Evolutionary conservation across 176 grass and related monocot genomes (phyloP).

Genomic region (Elymus sibiricus): DNA sequence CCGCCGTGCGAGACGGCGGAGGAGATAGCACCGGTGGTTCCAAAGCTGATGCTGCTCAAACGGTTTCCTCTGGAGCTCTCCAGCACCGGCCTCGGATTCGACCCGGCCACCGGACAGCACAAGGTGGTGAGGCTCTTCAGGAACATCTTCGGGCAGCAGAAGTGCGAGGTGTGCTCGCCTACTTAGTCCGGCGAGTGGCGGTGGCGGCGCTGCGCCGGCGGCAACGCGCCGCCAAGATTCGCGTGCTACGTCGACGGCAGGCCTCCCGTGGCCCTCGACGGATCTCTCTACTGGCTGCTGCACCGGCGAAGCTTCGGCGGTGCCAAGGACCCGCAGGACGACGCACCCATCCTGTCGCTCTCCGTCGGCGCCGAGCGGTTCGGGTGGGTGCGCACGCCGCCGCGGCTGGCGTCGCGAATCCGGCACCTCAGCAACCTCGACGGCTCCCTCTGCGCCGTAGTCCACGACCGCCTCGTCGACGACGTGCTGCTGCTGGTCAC

Average conservation of each 20-base stretch:
- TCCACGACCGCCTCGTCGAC: not conserved
- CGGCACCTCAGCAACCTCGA: not conserved
- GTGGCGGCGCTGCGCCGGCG: conserved; percentile 1
- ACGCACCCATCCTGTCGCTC: not conserved
- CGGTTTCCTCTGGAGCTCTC: not conserved
- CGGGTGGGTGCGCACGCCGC: not conserved
- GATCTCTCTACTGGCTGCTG: not conserved
- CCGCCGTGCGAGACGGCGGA: not conserved
- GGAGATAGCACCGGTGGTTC: accelerated
- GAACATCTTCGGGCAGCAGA: not conserved
- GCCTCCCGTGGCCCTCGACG: not conserved
- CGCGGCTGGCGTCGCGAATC: not conserved
- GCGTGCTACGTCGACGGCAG: not conserved
- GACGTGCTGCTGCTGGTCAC: not conserved
- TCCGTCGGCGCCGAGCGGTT: not conserved
- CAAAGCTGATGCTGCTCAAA: not conserved
- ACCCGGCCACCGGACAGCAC: not conserved
- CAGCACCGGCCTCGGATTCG: conserved; percentile 8
- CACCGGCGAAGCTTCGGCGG: not conserved
- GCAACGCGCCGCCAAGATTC: not conserved
- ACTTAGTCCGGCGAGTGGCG: not conserved
- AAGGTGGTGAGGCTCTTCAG: conserved; percentile 26
- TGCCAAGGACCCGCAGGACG: not conserved
- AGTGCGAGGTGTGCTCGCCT: conserved; percentile 2
- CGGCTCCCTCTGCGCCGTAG: not conserved